phyloP scores from a whole-genome alignment of 2,329 filamentous ascomycete genomes.

The Calonectria hawksworthii region DNA sequence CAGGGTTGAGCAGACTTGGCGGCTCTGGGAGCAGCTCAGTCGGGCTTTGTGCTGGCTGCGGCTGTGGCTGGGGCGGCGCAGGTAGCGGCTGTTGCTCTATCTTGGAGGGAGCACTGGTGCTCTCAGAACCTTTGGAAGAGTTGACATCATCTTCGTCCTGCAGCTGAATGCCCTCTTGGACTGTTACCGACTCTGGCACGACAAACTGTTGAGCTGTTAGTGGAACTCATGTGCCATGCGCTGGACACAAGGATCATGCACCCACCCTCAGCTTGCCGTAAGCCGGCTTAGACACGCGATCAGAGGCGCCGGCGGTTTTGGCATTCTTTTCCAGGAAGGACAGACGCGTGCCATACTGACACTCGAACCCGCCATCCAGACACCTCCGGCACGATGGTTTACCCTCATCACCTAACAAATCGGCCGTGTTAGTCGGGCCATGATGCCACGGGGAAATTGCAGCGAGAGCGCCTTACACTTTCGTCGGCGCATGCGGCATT shows the following conservation, averaged over 20 bases:
- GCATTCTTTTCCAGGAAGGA: slow-evolving; percentile 65
- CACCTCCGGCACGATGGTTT: slow-evolving; percentile 66
- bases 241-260: slow-evolving; percentile 3
- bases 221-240: slow-evolving; percentile 9
- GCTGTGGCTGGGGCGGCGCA: background rate
- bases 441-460: background rate
- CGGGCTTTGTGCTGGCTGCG: slow-evolving; percentile 2
- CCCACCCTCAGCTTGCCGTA: slow-evolving; percentile 42
- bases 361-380: slow-evolving; percentile 59
- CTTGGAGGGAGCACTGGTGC: slow-evolving; percentile 8
- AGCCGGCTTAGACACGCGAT: slow-evolving; percentile 31
- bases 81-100: slow-evolving; percentile 10
- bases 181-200: slow-evolving; percentile 34
- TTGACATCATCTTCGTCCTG: slow-evolving; percentile 22
- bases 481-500: slow-evolving; percentile 61
- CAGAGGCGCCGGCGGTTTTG: slow-evolving; percentile 51
- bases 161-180: slow-evolving; percentile 23
- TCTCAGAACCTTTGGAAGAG: slow-evolving; percentile 11
- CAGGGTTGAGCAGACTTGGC: slow-evolving; percentile 24
- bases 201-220: slow-evolving; percentile 34
- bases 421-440: slow-evolving; percentile 19
- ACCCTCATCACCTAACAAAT: slow-evolving; percentile 60
- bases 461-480: slow-evolving; percentile 56
- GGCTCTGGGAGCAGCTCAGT: slow-evolving; percentile 1
- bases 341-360: slow-evolving; percentile 62